Conservation (phyloP, 495 filamentous ascomycete species). For the Rhizodiscina lignyota region DNA sequence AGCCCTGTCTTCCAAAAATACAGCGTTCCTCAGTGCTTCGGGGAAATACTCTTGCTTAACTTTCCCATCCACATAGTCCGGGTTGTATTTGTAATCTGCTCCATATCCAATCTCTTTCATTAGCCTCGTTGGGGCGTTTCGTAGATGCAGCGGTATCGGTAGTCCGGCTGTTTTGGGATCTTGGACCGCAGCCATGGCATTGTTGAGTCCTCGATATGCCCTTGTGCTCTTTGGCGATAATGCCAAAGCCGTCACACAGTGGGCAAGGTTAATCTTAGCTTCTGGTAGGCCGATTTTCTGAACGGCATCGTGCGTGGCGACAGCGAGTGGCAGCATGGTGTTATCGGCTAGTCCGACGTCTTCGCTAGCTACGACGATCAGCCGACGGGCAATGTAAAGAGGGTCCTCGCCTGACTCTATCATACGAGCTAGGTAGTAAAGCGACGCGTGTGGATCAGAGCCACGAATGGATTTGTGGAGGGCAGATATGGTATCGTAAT, state of each 20-base stretch:
- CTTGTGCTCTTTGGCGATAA: constrained; percentile 73
- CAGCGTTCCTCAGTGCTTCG: constrained; percentile 44
- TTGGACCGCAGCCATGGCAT: constrained; percentile 52
- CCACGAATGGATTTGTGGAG: constrained; percentile 94
- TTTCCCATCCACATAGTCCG: constrained; percentile 67
- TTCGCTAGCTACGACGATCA: constrained; percentile 84
- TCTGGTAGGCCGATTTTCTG: constrained; percentile 91
- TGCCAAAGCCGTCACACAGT: constrained; percentile 69
- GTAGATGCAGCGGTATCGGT: constrained; percentile 70
- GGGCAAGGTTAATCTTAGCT: constrained; percentile 79
- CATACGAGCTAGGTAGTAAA: constrained; percentile 94
- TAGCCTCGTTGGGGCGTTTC: constrained; percentile 79
- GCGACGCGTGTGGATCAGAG: constrained; percentile 64
- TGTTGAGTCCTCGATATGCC: constrained; percentile 68
- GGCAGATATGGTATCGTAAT: constrained; percentile 90
- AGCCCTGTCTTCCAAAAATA: constrained; percentile 69
- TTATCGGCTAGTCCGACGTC: constrained; percentile 89
- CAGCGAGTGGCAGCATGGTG: constrained; percentile 66
- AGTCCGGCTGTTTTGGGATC: constrained; percentile 39
- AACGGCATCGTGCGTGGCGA: constrained; percentile 65
- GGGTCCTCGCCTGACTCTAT: constrained; percentile 92
- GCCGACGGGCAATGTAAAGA: constrained; percentile 73
- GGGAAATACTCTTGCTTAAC: constrained; percentile 87
- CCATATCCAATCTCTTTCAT: constrained; percentile 91
- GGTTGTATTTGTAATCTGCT: constrained; percentile 91